Evolutionary conservation across 345 rosid genomes (phyloP).

Genomic region (Acer saccharum): DNA sequence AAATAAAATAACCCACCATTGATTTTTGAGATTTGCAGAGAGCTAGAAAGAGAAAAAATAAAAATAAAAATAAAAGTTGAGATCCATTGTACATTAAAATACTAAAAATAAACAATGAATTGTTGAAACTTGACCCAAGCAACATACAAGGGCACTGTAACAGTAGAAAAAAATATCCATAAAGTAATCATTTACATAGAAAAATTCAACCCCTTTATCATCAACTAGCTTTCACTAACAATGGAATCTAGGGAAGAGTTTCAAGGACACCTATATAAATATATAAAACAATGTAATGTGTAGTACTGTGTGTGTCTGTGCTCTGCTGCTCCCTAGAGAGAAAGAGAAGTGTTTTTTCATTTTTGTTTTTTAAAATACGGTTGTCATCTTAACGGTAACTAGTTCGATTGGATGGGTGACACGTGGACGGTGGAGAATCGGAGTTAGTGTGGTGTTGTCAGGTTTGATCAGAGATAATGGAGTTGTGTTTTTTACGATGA

Average conservation of each 20-base stretch:
- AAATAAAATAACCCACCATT: neutral
- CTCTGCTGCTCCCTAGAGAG: neutral
- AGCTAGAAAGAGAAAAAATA: neutral
- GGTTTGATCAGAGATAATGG: conserved; percentile 8
- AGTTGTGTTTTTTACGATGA: neutral
- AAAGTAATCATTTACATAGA: neutral
- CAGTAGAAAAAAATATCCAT: neutral
- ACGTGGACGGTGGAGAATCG: conserved; percentile 14
- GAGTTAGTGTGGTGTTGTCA: neutral
- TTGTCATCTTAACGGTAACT: conserved; percentile 20
- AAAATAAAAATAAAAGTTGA: conserved; percentile 23
- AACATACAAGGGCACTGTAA: conserved; percentile 8
- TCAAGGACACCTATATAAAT: neutral
- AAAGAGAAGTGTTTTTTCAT: neutral
- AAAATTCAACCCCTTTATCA: neutral
- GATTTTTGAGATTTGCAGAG: conserved; percentile 20
- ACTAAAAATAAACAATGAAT: neutral
- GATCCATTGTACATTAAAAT: conserved; percentile 38
- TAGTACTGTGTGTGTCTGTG: neutral
- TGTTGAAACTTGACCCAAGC: conserved; percentile 15
- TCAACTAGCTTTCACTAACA: neutral
- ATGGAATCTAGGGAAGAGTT: conserved; percentile 11
- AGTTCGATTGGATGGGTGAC: neutral
- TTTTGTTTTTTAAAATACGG: neutral
- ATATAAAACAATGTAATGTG: neutral